A percentile compares a stretch with the other conserved stretches of the same genome.
These are phyloP conservation scores for Coleophoma crateriformis DNA, from an alignment of 2,329 filamentous ascomycete genomes.

Conservation along the genomic window DNA sequence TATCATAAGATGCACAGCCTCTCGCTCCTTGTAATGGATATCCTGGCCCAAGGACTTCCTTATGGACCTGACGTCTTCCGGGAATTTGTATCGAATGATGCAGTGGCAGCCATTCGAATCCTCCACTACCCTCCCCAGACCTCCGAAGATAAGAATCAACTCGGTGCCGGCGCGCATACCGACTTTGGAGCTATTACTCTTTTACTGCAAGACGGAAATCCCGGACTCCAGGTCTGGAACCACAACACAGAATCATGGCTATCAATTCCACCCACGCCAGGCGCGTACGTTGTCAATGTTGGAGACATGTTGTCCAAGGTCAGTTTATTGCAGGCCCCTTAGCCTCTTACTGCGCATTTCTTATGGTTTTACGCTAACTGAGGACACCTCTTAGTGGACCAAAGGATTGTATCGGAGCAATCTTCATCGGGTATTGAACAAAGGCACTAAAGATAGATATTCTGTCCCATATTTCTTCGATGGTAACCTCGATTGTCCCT, in stretches of 20 bases:
- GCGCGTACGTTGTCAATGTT: slow-evolving; percentile 41
- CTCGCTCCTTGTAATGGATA: slow-evolving; percentile 29
- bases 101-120: slow-evolving; percentile 33
- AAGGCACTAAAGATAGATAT: slow-evolving; percentile 39
- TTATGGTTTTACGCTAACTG: not conserved
- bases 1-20: slow-evolving; percentile 29
- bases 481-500: slow-evolving; percentile 38
- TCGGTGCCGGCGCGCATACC: slow-evolving; percentile 37
- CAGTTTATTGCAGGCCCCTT: not conserved
- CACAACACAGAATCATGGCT: slow-evolving; percentile 32
- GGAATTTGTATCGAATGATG: slow-evolving; percentile 31
- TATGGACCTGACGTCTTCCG: slow-evolving; percentile 35
- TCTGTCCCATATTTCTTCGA: slow-evolving; percentile 47
- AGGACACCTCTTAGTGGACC: slow-evolving; percentile 30
- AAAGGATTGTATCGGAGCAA: slow-evolving; percentile 41
- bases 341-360: not conserved
- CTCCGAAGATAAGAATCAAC: slow-evolving; percentile 7
- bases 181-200: slow-evolving; percentile 47
- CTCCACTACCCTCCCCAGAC: slow-evolving; percentile 40
- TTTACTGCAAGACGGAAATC: slow-evolving; percentile 38
- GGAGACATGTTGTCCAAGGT: slow-evolving; percentile 35
- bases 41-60: slow-evolving; percentile 33
- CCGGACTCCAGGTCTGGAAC: slow-evolving; percentile 43
- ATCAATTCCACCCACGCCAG: slow-evolving; percentile 31
- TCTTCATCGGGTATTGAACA: slow-evolving; percentile 47